Conservation (phyloP, 345 rosid species). For the Ceriops decandra region DNA sequence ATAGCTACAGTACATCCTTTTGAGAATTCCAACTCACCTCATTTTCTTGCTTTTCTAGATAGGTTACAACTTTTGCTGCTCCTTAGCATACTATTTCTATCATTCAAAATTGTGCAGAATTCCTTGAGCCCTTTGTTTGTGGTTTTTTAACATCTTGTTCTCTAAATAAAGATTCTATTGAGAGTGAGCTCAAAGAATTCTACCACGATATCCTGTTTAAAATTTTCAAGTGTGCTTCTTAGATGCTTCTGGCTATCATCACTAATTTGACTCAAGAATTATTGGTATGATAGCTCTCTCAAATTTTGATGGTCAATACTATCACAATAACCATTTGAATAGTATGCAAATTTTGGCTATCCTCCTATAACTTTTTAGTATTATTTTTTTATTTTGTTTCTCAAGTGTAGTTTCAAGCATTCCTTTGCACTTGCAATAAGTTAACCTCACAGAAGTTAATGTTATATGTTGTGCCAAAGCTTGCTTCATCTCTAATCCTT, state of each 20-base stretch:
- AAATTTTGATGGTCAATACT: slow-evolving; percentile 9
- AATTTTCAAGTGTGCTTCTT: slow-evolving; percentile 67
- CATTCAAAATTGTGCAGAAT: slow-evolving; percentile 59
- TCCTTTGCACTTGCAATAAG: not conserved
- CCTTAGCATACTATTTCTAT: slow-evolving; percentile 70
- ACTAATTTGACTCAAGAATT: slow-evolving; percentile 75
- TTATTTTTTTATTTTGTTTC: too few species aligned
- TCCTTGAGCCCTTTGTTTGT: slow-evolving; percentile 65
- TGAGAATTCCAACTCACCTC: not conserved
- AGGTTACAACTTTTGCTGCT: slow-evolving; percentile 54
- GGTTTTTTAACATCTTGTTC: slow-evolving; percentile 68
- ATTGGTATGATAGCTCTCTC: slow-evolving; percentile 41
- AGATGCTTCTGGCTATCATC: slow-evolving; percentile 67
- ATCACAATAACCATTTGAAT: not conserved
- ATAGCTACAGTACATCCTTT: not conserved
- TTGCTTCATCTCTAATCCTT: slow-evolving; percentile 60
- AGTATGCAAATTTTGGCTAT: not conserved
- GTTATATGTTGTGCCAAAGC: slow-evolving; percentile 66
- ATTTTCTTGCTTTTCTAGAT: slow-evolving; percentile 16
- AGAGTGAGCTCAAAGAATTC: slow-evolving; percentile 59
- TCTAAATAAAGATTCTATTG: slow-evolving; percentile 37
- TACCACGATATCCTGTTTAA: slow-evolving; percentile 76
- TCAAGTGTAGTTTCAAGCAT: too few species aligned
- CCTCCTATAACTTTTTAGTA: not conserved
- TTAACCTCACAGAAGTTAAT: slow-evolving; percentile 20